Base-by-base conservation (phyloP, 2,329 filamentous ascomycete species). In the Venturia carpophila region DNA sequence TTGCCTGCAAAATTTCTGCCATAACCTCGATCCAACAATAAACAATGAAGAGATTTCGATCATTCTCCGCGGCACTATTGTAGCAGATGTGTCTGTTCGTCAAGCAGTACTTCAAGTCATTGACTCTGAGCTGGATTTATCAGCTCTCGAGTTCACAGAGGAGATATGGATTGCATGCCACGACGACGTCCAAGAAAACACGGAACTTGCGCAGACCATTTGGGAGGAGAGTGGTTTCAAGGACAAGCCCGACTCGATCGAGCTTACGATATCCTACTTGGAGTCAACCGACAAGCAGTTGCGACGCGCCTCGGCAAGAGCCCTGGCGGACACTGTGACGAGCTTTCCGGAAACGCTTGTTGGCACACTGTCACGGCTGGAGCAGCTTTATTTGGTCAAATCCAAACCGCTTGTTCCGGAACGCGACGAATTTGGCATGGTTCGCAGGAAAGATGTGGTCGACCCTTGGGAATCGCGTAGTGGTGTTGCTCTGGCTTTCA, bases 131-230 rank as follows among this genome's bases (percentile, higher is more conserved):
- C 86, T 99, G 58, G 93, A 97, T 73, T 84, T 99, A 79, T 92
- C 88, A 65, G 92, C 97, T 63, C 81, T 92, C 42, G 84, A 87
- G 39, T 94, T 92, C 71, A 94, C 89, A 3, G 88, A 94, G 67
- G 90, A 97, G 73, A 89, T 99, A 27, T 99, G 92, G 92, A 82
- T 99, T 52, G 90, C 90, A 55, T 93, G 87, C 71, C 92, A 99
- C 71, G 94, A 99, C 69, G 91, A 96, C 70, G 85, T 91, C 24
- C 85, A 89, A 55, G 92, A 97, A 73, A 97, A 97, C 71, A 84
- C 83, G 10, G 90, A 92, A 58, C 80, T 96, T 64, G 93, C 90
- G 7, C 84, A 82, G 63, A 90, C 93, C 15, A 96, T 99, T 43
- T 99, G 94, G 94, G 91, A 96, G 71, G 94, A 97, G 72, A 96